Evolutionary conservation across 495 filamentous ascomycete genomes (phyloP).

Genomic region (Hypoxylon trugodes): DNA sequence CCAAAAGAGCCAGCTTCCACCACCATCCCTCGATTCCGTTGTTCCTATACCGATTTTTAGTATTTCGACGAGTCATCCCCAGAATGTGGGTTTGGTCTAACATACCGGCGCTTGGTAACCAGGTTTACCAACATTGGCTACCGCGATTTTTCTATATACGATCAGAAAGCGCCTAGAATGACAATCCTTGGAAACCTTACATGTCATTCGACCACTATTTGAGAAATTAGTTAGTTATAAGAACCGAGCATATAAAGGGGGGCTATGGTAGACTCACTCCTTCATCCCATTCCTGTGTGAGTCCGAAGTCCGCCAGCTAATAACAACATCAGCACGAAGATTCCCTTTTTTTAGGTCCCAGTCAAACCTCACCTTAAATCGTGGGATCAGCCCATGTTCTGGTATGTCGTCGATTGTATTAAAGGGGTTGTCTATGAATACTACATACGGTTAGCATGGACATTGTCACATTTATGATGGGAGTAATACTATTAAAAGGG

Average conservation of each 20-base stretch:
- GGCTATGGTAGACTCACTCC: constrained; percentile 6
- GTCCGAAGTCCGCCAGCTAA: constrained; percentile 28
- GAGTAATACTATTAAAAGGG: constrained; percentile 24
- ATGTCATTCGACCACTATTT: constrained; percentile 13
- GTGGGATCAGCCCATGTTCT: constrained; percentile 14
- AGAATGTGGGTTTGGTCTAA: background rate
- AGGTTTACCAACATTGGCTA: constrained; percentile 18
- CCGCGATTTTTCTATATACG: constrained; percentile 11
- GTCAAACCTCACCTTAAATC: constrained; percentile 9
- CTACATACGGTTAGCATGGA: constrained; percentile 6
- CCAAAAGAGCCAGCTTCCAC: constrained; percentile 12
- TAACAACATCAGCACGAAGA: background rate
- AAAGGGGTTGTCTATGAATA: constrained; percentile 14
- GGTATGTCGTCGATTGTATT: background rate
- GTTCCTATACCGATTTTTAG: constrained; percentile 19
- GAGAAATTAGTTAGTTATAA: background rate
- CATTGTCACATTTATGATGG: background rate
- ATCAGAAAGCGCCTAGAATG: background rate
- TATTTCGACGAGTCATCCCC: background rate
- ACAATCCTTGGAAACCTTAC: background rate
- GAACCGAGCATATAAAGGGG: background rate
- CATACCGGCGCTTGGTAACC: constrained; percentile 30
- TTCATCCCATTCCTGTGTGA: constrained; percentile 19
- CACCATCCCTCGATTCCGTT: constrained; percentile 7
- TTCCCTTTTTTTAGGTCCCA: background rate